These are phyloP conservation scores for Ophiocordyceps camponoti-saundersi DNA, from an alignment of 2,329 filamentous ascomycete species.

Conservation along the genomic window DNA sequence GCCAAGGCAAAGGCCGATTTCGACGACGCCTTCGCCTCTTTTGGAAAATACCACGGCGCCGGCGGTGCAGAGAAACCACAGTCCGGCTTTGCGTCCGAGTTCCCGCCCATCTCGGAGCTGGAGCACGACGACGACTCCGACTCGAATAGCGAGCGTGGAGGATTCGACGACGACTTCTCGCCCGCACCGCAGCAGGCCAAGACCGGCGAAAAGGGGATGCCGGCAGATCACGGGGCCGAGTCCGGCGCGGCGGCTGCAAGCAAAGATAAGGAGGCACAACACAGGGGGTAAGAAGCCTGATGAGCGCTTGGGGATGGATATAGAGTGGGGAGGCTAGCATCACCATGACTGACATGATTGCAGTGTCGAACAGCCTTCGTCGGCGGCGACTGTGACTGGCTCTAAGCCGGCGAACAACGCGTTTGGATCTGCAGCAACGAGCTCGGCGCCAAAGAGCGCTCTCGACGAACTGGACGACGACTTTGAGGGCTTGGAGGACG, in stretches of 20 bases:
- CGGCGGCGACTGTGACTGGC: constrained; percentile 14
- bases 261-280: not conserved
- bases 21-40: constrained; percentile 69
- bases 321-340: not conserved
- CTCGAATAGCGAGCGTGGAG: constrained; percentile 58
- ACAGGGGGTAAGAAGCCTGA: not conserved
- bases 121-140: constrained; percentile 73
- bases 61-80: constrained; percentile 21
- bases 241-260: not conserved
- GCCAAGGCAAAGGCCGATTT: constrained; percentile 63
- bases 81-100: constrained; percentile 54
- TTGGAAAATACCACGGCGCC: constrained; percentile 36
- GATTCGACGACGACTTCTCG: constrained; percentile 88
- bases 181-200: constrained; percentile 35
- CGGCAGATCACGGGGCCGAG: too few relatives aligned
- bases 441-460: constrained; percentile 27
- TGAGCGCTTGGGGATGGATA: not conserved
- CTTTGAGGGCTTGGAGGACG: constrained; percentile 70
- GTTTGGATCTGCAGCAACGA: constrained; percentile 22
- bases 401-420: constrained; percentile 16
- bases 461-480: constrained; percentile 68
- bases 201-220: constrained; percentile 5
- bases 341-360: constrained; percentile 2
- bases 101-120: constrained; percentile 83
- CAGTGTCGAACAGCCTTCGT: constrained; percentile 14